Percentiles rank a stretch among this genome's conserved stretches.
Evolutionary conservation across 1,139 yeast genomes (phyloP).

Genomic region (Suhomyces ambrosiae): DNA sequence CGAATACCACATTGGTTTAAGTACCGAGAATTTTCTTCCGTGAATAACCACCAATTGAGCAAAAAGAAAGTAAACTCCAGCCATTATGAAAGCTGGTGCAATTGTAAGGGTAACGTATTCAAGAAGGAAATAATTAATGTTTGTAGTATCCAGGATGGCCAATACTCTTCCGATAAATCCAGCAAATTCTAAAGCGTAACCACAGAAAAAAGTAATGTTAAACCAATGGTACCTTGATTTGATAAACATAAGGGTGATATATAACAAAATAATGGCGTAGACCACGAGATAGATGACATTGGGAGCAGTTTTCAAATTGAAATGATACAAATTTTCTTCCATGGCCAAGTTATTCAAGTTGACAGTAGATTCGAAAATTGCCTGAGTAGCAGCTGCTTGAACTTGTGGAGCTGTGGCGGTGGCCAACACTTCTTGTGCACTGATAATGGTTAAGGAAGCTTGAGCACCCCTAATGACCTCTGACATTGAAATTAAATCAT

Average conservation of each 20-base stretch:
- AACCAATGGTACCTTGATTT: constrained; percentile 74
- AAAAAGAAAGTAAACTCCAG: constrained; percentile 75
- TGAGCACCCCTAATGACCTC: constrained; percentile 37
- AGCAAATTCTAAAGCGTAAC: constrained; percentile 61
- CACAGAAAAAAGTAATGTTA: constrained; percentile 60
- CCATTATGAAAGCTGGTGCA: constrained; percentile 90
- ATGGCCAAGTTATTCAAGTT: constrained; percentile 32
- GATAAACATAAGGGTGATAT: constrained; percentile 24
- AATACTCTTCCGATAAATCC: constrained; percentile 69
- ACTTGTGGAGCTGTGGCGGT: constrained; percentile 37
- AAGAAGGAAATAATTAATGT: constrained; percentile 51
- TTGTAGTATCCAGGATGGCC: constrained; percentile 43
- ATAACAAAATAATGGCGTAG: constrained; percentile 28
- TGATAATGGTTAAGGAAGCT: constrained; percentile 38
- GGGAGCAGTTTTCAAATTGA: constrained; percentile 27
- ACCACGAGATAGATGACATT: constrained; percentile 34
- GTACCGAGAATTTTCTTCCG: constrained; percentile 60
- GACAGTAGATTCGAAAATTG: constrained; percentile 33
- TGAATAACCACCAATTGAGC: constrained; percentile 73
- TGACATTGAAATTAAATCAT: constrained; percentile 22
- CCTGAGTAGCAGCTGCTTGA: constrained; percentile 34
- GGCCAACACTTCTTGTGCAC: constrained; percentile 37
- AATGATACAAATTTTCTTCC: constrained; percentile 30
- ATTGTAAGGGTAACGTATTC: constrained; percentile 74
- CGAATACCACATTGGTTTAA: constrained; percentile 77